Percentiles rank a stretch among this genome's conserved stretches.
These are phyloP conservation scores for Phytophthora melonis DNA, from an alignment of 352 stramenopile genomes.

Conservation along the genomic window DNA sequence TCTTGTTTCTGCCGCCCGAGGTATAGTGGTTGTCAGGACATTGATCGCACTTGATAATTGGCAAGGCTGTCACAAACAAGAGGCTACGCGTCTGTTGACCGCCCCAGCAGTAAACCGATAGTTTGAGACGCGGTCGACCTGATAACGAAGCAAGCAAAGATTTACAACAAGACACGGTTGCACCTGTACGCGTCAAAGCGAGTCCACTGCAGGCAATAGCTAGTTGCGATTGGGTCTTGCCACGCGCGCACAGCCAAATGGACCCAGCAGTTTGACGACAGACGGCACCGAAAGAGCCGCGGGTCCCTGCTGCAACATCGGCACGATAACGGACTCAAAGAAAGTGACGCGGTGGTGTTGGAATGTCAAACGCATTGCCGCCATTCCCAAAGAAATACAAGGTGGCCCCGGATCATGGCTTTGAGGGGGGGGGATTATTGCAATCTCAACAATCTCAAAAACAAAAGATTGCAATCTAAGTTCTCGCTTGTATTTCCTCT, in stretches of 20 bases:
- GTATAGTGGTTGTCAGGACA: not conserved
- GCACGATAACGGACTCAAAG: not conserved
- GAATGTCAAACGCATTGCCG: too few relatives aligned
- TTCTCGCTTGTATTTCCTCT: too few relatives aligned
- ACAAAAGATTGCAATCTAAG: too few relatives aligned
- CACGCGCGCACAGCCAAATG: not conserved
- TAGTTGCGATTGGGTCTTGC: not conserved
- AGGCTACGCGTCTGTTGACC: not conserved
- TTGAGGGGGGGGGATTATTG: too few relatives aligned
- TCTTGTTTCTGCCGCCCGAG: conserved; percentile 7
- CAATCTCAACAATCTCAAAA: too few relatives aligned
- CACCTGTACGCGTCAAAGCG: not conserved
- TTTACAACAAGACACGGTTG: not conserved
- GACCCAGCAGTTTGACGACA: not conserved
- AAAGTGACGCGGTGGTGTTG: too few relatives aligned
- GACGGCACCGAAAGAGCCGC: not conserved
- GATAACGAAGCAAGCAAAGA: conserved; percentile 2
- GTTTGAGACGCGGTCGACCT: conserved; percentile 1
- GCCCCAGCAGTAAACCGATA: not conserved
- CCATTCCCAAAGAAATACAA: too few relatives aligned
- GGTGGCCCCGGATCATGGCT: too few relatives aligned
- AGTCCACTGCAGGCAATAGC: not conserved
- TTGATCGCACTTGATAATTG: not conserved
- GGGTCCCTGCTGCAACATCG: conserved; percentile 2
- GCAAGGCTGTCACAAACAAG: not conserved